phyloP scores from a whole-genome alignment of 257 asterid species.

The Primulina tabacum region DNA sequence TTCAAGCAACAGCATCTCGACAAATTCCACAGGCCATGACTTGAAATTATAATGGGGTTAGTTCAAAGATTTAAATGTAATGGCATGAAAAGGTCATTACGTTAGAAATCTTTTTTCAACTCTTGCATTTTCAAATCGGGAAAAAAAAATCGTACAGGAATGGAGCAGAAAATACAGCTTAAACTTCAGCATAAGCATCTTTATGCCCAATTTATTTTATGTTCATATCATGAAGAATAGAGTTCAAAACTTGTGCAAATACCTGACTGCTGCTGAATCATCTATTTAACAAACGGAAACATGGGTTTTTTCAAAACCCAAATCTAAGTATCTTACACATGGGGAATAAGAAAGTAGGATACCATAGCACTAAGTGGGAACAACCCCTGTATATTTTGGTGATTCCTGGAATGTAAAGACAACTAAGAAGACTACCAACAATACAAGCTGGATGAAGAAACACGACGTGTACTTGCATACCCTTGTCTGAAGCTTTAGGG shows the following conservation, averaged over 20 bases:
- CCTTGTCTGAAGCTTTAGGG: slow-evolving; percentile 40
- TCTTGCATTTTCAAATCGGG: not conserved
- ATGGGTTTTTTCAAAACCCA: slow-evolving; percentile 14
- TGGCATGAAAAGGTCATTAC: not conserved
- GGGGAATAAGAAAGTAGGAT: not conserved
- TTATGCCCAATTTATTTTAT: not conserved
- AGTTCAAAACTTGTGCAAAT: slow-evolving; percentile 12
- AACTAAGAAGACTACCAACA: slow-evolving; percentile 35
- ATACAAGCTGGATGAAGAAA: slow-evolving; percentile 49
- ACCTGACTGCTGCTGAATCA: slow-evolving; percentile 20
- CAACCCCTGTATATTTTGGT: slow-evolving; percentile 39
- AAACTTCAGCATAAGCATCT: not conserved
- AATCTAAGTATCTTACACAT: slow-evolving; percentile 14
- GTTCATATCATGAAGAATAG: slow-evolving; percentile 7
- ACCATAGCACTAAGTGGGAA: slow-evolving; percentile 59
- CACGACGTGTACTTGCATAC: slow-evolving; percentile 51
- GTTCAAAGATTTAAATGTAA: no score
- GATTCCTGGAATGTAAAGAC: slow-evolving; percentile 37
- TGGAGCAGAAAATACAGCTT: not conserved
- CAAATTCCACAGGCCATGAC: not conserved
- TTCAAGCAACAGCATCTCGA: not conserved
- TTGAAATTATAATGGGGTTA: no score
- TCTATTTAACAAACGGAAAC: slow-evolving; percentile 28
- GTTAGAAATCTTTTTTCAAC: not conserved
- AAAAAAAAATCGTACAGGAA: no score